These are phyloP conservation scores for Myxozyma udenii DNA, from an alignment of 805 yeast species.

Conservation along the genomic window DNA sequence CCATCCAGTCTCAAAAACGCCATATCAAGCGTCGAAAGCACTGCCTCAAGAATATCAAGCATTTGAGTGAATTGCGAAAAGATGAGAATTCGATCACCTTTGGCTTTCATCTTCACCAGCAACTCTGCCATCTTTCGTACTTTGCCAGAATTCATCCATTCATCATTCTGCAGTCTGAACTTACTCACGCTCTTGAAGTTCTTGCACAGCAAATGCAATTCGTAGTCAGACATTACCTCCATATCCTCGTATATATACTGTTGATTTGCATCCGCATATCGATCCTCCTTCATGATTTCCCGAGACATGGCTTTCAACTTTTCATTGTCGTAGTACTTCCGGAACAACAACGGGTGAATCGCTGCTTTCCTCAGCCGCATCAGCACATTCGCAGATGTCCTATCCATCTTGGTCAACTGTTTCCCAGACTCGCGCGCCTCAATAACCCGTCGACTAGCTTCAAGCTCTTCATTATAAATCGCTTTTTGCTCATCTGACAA, in stretches of 20 bases:
- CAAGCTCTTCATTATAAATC: conserved; percentile 62
- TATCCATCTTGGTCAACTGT: conserved; percentile 37
- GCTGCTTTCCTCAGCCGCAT: conserved; percentile 92
- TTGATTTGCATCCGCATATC: conserved; percentile 69
- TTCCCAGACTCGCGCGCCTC: conserved; percentile 37
- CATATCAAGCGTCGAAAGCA: conserved; percentile 59
- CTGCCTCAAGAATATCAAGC: conserved; percentile 79
- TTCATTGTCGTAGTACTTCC: conserved; percentile 58
- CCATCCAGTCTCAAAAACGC: conserved; percentile 88
- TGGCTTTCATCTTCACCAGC: conserved; percentile 53
- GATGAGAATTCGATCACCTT: conserved; percentile 66
- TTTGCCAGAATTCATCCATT: conserved; percentile 66
- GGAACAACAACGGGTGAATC: conserved; percentile 82
- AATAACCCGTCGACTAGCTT: conserved; percentile 36
- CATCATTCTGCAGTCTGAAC: conserved; percentile 52
- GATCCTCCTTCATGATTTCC: conserved; percentile 75
- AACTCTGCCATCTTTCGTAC: conserved; percentile 55
- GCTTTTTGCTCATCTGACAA: conserved; percentile 52
- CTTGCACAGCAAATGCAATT: conserved; percentile 69
- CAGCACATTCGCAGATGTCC: conserved; percentile 62
- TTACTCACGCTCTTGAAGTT: conserved; percentile 66
- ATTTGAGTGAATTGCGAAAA: conserved; percentile 93
- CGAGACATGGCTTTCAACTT: conserved; percentile 64
- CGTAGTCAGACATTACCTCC: conserved; percentile 92
- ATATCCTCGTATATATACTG: conserved; percentile 85